These are phyloP conservation scores for Stipa capillata DNA, from an alignment of 176 grass and related monocot genomes.

Conservation along the genomic window DNA sequence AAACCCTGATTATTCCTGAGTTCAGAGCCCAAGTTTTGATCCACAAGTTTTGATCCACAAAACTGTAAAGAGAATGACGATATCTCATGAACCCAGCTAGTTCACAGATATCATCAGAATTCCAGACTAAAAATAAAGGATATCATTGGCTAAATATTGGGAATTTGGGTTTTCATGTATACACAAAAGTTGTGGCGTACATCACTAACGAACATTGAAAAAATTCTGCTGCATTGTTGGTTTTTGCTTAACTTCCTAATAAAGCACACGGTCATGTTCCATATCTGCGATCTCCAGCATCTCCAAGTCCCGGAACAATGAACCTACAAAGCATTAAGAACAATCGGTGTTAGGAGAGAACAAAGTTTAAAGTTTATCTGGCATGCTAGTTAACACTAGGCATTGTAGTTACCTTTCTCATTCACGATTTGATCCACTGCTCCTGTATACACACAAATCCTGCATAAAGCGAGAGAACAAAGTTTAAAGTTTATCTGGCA, in stretches of 20 bases:
- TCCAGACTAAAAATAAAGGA: no score
- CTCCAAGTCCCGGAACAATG: conserved; percentile 58
- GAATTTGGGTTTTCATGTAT: not conserved
- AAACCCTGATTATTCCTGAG: no score
- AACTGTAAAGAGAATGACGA: no score
- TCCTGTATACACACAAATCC: conserved; percentile 62
- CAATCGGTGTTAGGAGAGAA: not conserved
- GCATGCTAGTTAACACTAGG: not conserved
- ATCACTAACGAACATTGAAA: not conserved
- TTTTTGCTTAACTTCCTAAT: not conserved
- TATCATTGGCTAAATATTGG: not conserved
- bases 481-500: not conserved
- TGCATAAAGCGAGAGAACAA: conserved; percentile 2
- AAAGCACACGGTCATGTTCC: conserved; percentile 37
- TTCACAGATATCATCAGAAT: no score
- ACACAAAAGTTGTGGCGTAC: not conserved
- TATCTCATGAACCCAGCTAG: no score
- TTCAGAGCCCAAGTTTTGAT: no score
- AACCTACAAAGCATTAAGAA: conserved; percentile 19
- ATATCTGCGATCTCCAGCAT: conserved; percentile 60
- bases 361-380: not conserved
- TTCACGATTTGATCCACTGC: conserved; percentile 63
- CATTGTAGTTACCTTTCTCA: conserved; percentile 48
- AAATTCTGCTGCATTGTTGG: not conserved
- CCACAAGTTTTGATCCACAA: no score